These are phyloP conservation scores for Oryza glumipatula DNA, from an alignment of 176 grass and related monocot species.

Conservation along the genomic window DNA sequence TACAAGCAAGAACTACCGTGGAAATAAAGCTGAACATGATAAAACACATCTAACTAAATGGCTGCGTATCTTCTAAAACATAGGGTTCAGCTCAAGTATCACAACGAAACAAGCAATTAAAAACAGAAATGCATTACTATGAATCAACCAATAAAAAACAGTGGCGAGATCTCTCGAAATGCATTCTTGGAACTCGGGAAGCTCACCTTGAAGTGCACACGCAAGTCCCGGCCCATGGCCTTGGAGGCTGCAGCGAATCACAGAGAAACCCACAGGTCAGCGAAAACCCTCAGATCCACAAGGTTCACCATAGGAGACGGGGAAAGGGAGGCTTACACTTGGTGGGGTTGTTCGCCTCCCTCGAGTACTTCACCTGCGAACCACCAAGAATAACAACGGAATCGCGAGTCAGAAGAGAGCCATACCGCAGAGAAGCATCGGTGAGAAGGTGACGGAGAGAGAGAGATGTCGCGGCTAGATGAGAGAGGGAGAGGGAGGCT, in stretches of 20 bases:
- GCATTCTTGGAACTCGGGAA: neutral
- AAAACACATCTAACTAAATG: neutral
- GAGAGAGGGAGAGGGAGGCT: neutral
- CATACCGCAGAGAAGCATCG: neutral
- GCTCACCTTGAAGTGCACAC: conserved; percentile 93
- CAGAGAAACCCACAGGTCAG: conserved; percentile 35
- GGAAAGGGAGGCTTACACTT: conserved; percentile 60
- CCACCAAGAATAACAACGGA: conserved; percentile 17
- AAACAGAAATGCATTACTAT: neutral
- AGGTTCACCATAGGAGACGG: neutral
- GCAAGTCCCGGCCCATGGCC: conserved; percentile 84
- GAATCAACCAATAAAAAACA: neutral
- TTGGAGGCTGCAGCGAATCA: conserved; percentile 68
- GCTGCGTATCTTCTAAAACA: no score
- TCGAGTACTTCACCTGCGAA: conserved; percentile 77
- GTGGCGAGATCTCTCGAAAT: neutral
- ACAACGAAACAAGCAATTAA: neutral
- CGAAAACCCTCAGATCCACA: conserved; percentile 15
- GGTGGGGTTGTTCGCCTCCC: conserved; percentile 65
- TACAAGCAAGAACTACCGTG: neutral
- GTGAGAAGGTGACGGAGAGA: neutral
- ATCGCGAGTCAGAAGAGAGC: neutral
- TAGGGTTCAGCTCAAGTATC: neutral
- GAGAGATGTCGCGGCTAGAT: no score
- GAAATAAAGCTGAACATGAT: neutral